These are phyloP conservation scores for Ophiostoma sp. DNA, from an alignment of 2,329 filamentous ascomycete species.

Conservation along the genomic window DNA sequence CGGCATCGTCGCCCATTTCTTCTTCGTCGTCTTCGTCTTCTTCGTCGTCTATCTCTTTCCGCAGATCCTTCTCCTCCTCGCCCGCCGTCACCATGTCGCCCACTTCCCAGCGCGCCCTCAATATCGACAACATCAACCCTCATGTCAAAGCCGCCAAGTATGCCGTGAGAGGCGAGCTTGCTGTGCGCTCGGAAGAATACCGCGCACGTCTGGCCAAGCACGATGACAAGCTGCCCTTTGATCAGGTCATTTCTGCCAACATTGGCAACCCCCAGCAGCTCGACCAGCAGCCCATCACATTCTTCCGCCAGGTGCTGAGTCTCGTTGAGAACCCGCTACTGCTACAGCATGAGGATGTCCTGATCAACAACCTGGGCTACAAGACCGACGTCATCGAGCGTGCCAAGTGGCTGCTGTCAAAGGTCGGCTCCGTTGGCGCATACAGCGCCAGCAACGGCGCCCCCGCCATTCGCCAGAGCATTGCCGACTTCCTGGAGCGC, in stretches of 20 bases:
- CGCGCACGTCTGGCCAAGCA: conserved; percentile 64
- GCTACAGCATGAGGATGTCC: conserved; percentile 74
- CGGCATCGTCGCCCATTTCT: background rate
- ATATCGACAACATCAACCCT: conserved; percentile 84
- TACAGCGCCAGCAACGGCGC: conserved; percentile 94
- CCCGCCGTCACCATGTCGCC: conserved; percentile 34
- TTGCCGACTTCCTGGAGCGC: conserved; percentile 88
- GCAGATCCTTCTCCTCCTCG: conserved; percentile 20
- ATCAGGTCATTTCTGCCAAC: conserved; percentile 90
- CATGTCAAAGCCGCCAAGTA: conserved; percentile 85
- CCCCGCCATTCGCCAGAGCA: conserved; percentile 77
- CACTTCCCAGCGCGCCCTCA: conserved; percentile 49
- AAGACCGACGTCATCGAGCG: conserved; percentile 83
- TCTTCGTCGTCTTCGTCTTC: conserved; percentile 6
- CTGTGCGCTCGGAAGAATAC: conserved; percentile 88
- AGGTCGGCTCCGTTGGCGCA: conserved; percentile 86
- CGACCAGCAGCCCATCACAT: conserved; percentile 98
- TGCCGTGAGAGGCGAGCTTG: conserved; percentile 92
- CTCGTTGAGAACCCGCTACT: conserved; percentile 84
- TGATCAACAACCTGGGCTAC: conserved; percentile 73
- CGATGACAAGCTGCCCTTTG: conserved; percentile 64
- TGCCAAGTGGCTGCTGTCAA: conserved; percentile 71
- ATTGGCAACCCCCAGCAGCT: conserved; percentile 99
- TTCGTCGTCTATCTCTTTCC: background rate
- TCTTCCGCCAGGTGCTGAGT: conserved; percentile 95